A percentile compares a stretch with the other conserved stretches of the same genome.
Conservation (phyloP, 2,329 filamentous ascomycete species). For the Neofusicoccum laricinum region DNA sequence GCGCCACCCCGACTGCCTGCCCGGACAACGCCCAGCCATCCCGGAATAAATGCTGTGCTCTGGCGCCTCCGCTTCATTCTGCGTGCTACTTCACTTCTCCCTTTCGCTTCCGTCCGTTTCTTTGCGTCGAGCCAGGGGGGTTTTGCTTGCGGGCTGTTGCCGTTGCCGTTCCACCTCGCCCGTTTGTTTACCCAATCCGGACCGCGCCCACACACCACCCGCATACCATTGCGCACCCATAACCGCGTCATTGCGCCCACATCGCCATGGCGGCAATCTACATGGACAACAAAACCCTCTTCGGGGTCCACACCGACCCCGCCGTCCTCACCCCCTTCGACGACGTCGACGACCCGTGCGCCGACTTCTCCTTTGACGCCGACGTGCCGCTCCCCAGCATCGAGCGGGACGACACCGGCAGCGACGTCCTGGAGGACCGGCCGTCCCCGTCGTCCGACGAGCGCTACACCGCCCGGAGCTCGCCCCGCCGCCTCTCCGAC, state of each 20-base stretch:
- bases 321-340: slow-evolving; percentile 1
- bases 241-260: no score
- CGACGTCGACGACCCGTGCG: slow-evolving; percentile 28
- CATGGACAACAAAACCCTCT: neutral
- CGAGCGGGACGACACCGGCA: slow-evolving; percentile 27
- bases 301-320: neutral
- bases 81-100: neutral
- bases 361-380: slow-evolving; percentile 28
- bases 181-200: slow-evolving; percentile 1
- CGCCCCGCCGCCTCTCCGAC: neutral
- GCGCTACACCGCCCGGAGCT: neutral
- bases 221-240: no score
- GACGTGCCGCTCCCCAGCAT: slow-evolving; percentile 32
- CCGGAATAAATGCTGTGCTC: no score
- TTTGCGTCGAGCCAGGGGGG: neutral
- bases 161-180: neutral
- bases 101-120: neutral
- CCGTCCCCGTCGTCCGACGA: neutral
- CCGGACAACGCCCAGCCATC: no score
- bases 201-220: no score
- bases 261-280: neutral
- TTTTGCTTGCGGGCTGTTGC: neutral
- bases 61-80: no score
- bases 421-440: slow-evolving; percentile 6
- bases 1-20: no score